phyloP scores from a whole-genome alignment of 768 basidiomycete genomes.

The Suillus fuscotomentosus region DNA sequence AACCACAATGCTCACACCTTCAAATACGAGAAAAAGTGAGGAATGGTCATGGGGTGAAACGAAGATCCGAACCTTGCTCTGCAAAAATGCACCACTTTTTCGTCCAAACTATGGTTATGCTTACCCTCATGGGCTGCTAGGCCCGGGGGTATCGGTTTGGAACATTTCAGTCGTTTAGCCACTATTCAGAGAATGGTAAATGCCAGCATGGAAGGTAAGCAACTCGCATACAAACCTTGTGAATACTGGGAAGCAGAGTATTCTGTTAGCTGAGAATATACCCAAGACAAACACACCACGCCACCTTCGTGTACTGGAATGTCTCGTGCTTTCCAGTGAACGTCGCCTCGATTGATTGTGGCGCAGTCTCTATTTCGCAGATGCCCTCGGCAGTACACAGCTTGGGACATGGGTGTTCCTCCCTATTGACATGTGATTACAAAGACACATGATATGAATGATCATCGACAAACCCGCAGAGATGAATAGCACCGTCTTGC shows the following conservation, averaged over 20 bases:
- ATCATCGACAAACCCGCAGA: slow-evolving; percentile 57
- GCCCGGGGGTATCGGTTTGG: slow-evolving; percentile 45
- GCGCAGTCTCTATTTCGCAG: slow-evolving; percentile 58
- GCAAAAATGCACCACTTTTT: slow-evolving; percentile 52
- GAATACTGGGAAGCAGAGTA: slow-evolving; percentile 39
- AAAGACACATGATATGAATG: slow-evolving; percentile 4
- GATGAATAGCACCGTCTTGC: slow-evolving; percentile 39
- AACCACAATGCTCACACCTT: slow-evolving; percentile 56
- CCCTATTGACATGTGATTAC: slow-evolving; percentile 30
- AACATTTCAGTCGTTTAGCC: slow-evolving; percentile 49
- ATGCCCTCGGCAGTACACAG: slow-evolving; percentile 47
- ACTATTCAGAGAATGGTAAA: slow-evolving; percentile 27
- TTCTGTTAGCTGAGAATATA: not conserved
- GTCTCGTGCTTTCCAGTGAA: slow-evolving; percentile 60
- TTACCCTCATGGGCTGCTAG: slow-evolving; percentile 41
- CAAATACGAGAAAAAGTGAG: not conserved
- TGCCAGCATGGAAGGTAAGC: not conserved
- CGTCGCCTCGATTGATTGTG: slow-evolving; percentile 59
- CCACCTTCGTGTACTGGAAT: slow-evolving; percentile 64
- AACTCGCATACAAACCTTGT: slow-evolving; percentile 38
- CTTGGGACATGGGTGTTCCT: slow-evolving; percentile 47
- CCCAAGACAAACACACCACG: not conserved
- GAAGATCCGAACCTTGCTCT: slow-evolving; percentile 38
- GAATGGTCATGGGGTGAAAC: not conserved
- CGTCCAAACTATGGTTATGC: slow-evolving; percentile 48